phyloP scores from a whole-genome alignment of 441 rosid genomes.

The Euphorbia celastroides region DNA sequence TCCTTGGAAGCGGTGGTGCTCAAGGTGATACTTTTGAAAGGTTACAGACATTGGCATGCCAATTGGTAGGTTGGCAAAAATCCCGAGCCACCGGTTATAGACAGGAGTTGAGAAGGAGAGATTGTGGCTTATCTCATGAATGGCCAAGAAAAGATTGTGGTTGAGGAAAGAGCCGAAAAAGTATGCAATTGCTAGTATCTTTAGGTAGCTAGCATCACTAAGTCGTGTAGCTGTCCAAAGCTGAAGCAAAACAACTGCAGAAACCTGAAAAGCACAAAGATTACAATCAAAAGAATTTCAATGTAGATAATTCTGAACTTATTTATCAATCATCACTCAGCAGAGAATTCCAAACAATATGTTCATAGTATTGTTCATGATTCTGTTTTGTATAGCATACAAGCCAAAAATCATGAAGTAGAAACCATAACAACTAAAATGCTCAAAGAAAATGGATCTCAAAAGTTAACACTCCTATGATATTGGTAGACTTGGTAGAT shows the following conservation, averaged over 20 bases:
- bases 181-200: conserved; percentile 55
- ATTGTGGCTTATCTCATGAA: conserved; percentile 90
- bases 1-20: conserved; percentile 89
- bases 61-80: conserved; percentile 81
- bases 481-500: not conserved
- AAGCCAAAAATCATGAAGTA: not conserved
- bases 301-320: not conserved
- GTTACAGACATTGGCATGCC: conserved; percentile 91
- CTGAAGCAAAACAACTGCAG: conserved; percentile 65
- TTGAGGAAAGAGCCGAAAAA: conserved; percentile 87
- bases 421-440: not conserved
- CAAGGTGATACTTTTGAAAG: conserved; percentile 90
- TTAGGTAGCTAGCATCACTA: conserved; percentile 58
- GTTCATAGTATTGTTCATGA: too few relatives aligned
- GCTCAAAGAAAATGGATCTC: not conserved
- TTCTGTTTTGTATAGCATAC: not conserved
- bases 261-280: conserved; percentile 38
- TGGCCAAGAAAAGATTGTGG: conserved; percentile 87
- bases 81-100: conserved; percentile 80
- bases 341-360: not conserved
- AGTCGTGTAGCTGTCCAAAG: conserved; percentile 63
- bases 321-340: not conserved
- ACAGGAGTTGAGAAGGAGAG: conserved; percentile 79
- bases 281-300: not conserved
- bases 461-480: not conserved